phyloP scores from a whole-genome alignment of 257 asterid genomes.

The Striga asiatica region DNA sequence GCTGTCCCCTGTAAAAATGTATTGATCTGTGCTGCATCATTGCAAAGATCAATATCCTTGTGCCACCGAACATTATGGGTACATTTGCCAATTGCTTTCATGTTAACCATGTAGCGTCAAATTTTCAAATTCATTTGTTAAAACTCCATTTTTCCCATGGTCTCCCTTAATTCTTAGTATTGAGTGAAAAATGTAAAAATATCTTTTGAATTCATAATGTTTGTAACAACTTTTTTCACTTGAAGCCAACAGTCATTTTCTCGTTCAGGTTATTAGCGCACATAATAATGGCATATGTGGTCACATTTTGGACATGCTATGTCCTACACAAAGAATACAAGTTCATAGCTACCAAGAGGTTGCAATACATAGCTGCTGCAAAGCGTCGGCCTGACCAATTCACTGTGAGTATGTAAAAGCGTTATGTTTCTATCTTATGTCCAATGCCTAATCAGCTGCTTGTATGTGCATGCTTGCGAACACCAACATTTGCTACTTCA shows the following conservation, averaged over 20 bases:
- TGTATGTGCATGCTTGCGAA: background rate
- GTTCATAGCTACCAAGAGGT: slow-evolving; percentile 47
- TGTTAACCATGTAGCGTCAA: background rate
- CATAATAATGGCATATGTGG: slow-evolving; percentile 54
- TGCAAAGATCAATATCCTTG: background rate
- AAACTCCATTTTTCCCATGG: too few species aligned
- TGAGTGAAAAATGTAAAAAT: background rate
- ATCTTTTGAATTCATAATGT: background rate
- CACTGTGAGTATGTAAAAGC: slow-evolving; percentile 44
- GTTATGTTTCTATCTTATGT: background rate
- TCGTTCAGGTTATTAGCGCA: slow-evolving; percentile 63
- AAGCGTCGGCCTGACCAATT: slow-evolving; percentile 81
- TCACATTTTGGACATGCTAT: slow-evolving; percentile 77
- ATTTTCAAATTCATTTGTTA: background rate
- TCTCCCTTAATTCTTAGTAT: background rate
- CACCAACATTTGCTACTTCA: too few species aligned
- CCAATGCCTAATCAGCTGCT: background rate
- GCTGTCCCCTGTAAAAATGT: too few species aligned
- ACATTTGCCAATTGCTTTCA: background rate
- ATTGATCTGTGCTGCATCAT: too few species aligned
- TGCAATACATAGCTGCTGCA: slow-evolving; percentile 66
- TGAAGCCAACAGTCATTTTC: background rate
- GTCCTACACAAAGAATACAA: slow-evolving; percentile 63
- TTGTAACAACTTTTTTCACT: background rate
- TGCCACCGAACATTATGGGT: background rate